These are phyloP conservation scores for Cyclotella choctawhatcheeana DNA, from an alignment of 108 stramenopile genomes.

Conservation along the genomic window DNA sequence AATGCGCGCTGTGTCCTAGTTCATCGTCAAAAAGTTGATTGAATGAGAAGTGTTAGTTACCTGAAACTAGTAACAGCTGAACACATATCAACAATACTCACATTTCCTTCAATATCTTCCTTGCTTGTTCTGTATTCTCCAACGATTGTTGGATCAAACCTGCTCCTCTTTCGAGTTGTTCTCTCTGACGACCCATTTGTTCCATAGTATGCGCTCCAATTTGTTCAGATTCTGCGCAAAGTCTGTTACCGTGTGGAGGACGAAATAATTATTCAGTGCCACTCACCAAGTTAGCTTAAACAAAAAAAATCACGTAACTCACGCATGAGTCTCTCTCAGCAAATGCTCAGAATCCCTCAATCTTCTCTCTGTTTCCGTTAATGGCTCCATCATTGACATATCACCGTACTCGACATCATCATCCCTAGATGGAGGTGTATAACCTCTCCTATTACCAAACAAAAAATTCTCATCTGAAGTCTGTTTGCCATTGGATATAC, in stretches of 20 bases:
- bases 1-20: slow-evolving; percentile 59
- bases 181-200: slow-evolving; percentile 78
- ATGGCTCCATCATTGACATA: slow-evolving; percentile 20
- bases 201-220: slow-evolving; percentile 66
- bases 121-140: slow-evolving; percentile 62
- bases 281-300: background rate
- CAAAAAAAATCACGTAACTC: slow-evolving; percentile 17
- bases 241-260: slow-evolving; percentile 18
- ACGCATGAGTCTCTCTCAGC: slow-evolving; percentile 74
- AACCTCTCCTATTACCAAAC: slow-evolving; percentile 35
- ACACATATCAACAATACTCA: slow-evolving; percentile 29
- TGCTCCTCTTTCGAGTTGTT: slow-evolving; percentile 70
- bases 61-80: background rate
- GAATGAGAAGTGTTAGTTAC: background rate
- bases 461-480: slow-evolving; percentile 19
- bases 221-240: slow-evolving; percentile 75
- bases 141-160: slow-evolving; percentile 52
- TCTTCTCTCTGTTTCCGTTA: slow-evolving; percentile 52
- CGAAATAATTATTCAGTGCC: too few relatives aligned
- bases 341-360: slow-evolving; percentile 72
- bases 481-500: slow-evolving; percentile 4
- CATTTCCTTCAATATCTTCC: slow-evolving; percentile 63
- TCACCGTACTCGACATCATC: slow-evolving; percentile 35
- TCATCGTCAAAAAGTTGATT: background rate
- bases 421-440: slow-evolving; percentile 37